Base-by-base conservation (phyloP, 345 rosid species). In the Anastatica hierochuntica region DNA sequence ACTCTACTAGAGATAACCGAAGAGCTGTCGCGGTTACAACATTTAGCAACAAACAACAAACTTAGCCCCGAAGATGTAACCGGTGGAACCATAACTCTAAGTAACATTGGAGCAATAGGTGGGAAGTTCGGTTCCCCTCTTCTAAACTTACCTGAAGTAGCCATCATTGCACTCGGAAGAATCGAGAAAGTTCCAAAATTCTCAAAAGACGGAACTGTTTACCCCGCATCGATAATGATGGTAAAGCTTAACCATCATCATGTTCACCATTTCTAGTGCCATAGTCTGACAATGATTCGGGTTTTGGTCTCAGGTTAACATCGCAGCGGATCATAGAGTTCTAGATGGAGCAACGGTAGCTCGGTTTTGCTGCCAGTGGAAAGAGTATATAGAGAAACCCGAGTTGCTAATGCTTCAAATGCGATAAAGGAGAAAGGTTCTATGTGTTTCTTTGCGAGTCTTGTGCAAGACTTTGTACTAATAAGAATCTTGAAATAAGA, bases 291-390 rank as follows among this genome's bases (percentile, higher is more conserved):
- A n/a, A n/a, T n/a, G n/a, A n/a, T n/a, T n/a, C n/a, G n/a, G n/a
- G 8, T 2, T 35, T 30, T 8, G 42, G 34, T n/a, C 40, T 40
- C 76, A 85, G 97, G 81, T 85, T 34, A 89, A 85, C 59, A 75
- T 89, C 1, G 97, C 89, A 10, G 92, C 97, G 3, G 97, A 89
- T 71, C 97, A 85, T 55, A 74, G 95, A 68, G 95, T 89, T 53
- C 49, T 89, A 66, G 95, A 89, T n/a, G 97, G 97, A 52, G 95
- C 95, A 38, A 85, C 89, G 0, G 92, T 89, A 2, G 95, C 97
- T 27, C 72, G 78, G 70, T 89, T 88, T 67, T 89, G 97, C 65
- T 77, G 79, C 21, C 77, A 83, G 60, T 89, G 95, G 97, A 89
- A 89, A 79, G 76, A 64, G 45, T 79, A 76, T 13, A 75, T 89